These are phyloP conservation scores for Vitis hybrid DNA, from an alignment of 177 flowering plant genomes.

Conservation along the genomic window DNA sequence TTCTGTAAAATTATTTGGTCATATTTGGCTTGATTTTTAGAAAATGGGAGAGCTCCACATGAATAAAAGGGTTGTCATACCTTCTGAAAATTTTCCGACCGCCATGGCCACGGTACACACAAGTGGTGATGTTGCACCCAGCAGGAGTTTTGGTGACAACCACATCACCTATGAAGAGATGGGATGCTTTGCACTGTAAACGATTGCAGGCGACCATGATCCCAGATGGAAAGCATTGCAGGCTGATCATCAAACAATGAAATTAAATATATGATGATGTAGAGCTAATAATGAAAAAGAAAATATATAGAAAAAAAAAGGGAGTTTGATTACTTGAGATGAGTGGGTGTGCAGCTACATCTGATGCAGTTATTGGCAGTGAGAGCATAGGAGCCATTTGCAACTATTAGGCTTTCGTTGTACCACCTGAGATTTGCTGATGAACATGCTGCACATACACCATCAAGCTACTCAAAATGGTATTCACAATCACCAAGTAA, in stretches of 20 bases:
- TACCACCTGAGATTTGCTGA: conserved; percentile 25
- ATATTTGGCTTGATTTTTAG: too few relatives aligned
- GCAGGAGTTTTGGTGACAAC: not conserved
- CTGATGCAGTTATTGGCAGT: conserved; percentile 33
- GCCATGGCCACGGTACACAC: conserved; percentile 32
- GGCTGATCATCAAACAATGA: not conserved
- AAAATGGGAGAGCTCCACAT: too few relatives aligned
- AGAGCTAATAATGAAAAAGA: too few relatives aligned
- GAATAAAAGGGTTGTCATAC: conserved; percentile 7
- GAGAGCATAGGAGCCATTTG: conserved; percentile 30
- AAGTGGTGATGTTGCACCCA: conserved; percentile 27
- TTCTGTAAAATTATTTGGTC: too few relatives aligned
- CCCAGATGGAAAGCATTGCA: conserved; percentile 23
- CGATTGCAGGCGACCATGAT: conserved; percentile 16
- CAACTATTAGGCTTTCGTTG: conserved; percentile 26
- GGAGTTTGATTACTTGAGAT: conserved; percentile 25
- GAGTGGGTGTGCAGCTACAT: conserved; percentile 25
- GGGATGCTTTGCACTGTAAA: conserved; percentile 23
- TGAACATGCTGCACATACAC: conserved; percentile 30
- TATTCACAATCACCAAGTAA: too few relatives aligned
- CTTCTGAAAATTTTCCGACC: conserved; percentile 27
- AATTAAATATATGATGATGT: not conserved
- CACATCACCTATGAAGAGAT: conserved; percentile 28
- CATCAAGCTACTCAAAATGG: too few relatives aligned
- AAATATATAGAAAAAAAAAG: too few relatives aligned